Base-by-base conservation (phyloP, 305 asterid species). In the Solanum hybrid region DNA sequence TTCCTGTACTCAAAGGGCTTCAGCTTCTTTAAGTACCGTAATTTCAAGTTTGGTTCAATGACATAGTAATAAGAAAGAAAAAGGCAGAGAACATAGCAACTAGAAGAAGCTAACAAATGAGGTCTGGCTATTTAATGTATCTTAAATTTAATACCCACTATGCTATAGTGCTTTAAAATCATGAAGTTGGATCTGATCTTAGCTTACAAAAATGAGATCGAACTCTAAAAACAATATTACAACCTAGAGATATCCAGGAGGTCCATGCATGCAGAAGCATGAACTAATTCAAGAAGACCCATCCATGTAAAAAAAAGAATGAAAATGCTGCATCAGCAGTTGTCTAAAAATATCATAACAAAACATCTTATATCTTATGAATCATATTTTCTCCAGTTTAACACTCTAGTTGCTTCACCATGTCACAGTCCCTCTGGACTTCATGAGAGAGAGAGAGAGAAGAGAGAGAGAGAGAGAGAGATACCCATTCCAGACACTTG, bases 401-500 rank as follows among this genome's bases (percentile, higher is more conserved):
- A 40, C 35, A 38, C 35, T 26, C 8, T 37, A 38, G 86, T 80
- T 40, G 35, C 4, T 80, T 38, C 86, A 40, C 86, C 22, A 12
- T 38, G 86, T 38, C 66, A 79, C 86, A 38, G 86, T 24, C 86
- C 86, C 66, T 38, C 86, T 38, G 35, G 36, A 37, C 60, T 77
- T 17, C 42, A 34, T 34, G 42, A n/a, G 89, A 45, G 91, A 91
- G 37, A 35, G 37, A 35, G 37, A 35, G 90, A 79, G n/a, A n/a
- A n/a, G n/a, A n/a, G n/a, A n/a, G n/a, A n/a, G n/a, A n/a, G n/a
- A n/a, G 91, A 84, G 90, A 66, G 88, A 86, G 85, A 88, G 15
- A 92, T 60, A 97, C 98, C 98, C 98, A 97, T 96, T 95, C 98
- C 99, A 89, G 98, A 98, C 88, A 93, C 97, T 97, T 96, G 98